A percentile compares a stretch with the other conserved stretches of the same genome.
These are phyloP conservation scores for Parastagonospora avenae DNA, from an alignment of 2,329 filamentous ascomycete species.

Conservation along the genomic window DNA sequence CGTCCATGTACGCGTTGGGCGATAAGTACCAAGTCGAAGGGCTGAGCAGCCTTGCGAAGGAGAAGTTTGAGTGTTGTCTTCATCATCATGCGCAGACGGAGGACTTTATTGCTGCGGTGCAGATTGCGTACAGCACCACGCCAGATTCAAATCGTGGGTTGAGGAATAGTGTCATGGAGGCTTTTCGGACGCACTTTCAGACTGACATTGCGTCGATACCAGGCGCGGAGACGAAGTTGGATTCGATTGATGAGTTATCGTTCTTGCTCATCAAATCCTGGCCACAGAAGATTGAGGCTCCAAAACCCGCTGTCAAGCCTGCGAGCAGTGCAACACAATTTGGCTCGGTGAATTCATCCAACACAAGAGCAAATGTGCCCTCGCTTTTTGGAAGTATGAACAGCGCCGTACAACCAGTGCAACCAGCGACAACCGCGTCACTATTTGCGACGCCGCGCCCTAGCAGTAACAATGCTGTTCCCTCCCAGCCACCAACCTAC, in stretches of 20 bases:
- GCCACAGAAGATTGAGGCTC: conserved; percentile 7
- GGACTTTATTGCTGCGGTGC: conserved; percentile 36
- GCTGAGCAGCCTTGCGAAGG: conserved; percentile 9
- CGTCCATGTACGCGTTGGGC: conserved; percentile 24
- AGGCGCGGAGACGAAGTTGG: conserved; percentile 12
- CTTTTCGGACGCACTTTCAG: conserved; percentile 22
- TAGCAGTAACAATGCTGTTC: too few species aligned
- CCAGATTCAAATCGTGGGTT: conserved; percentile 37
- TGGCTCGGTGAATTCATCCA: not conserved
- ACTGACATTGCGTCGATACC: conserved; percentile 10
- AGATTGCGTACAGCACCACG: conserved; percentile 28
- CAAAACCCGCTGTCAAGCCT: not conserved
- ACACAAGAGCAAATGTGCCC: too few species aligned
- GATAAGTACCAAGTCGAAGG: conserved; percentile 23
- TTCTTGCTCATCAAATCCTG: conserved; percentile 18
- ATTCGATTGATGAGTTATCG: conserved; percentile 16
- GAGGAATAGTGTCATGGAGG: conserved; percentile 33
- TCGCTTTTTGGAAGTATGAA: too few species aligned
- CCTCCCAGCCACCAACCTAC: too few species aligned
- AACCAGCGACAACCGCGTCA: too few species aligned
- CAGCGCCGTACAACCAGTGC: too few species aligned
- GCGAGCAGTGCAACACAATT: not conserved
- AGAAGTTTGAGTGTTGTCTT: conserved; percentile 18
- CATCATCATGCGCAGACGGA: conserved; percentile 20
- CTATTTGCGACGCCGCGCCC: too few species aligned